Percentiles rank a stretch among this genome's conserved stretches.
Evolutionary conservation across 2,329 filamentous ascomycete genomes (phyloP).

Genomic region (Xylariaceae sp.): DNA sequence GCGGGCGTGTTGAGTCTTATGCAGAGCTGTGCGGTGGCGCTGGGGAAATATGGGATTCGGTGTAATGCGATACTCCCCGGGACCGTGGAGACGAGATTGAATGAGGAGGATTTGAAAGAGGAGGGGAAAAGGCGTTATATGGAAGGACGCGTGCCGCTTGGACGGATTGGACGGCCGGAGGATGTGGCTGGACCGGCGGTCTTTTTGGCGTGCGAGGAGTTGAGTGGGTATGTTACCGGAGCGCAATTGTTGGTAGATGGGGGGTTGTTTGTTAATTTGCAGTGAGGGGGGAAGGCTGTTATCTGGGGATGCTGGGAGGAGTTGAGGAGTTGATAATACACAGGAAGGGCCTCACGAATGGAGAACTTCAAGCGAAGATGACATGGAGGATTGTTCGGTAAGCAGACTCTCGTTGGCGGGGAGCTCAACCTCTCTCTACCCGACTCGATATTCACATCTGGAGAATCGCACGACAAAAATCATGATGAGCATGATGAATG

Average conservation of each 20-base stretch:
- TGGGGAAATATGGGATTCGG: conserved; percentile 69
- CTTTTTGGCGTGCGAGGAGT: conserved; percentile 71
- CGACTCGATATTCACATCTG: too few relatives aligned
- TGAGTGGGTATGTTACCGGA: conserved; percentile 77
- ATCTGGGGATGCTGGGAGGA: too few relatives aligned
- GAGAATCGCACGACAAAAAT: too few relatives aligned
- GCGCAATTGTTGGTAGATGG: conserved; percentile 83
- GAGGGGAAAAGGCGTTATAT: conserved; percentile 68
- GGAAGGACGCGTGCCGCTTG: conserved; percentile 75
- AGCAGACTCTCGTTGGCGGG: not conserved
- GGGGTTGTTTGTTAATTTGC: conserved; percentile 82
- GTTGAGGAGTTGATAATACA: too few relatives aligned
- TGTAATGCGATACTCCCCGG: conserved; percentile 82
- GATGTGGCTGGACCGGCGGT: conserved; percentile 81
- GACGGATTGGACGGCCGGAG: conserved; percentile 62
- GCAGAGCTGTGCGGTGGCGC: conserved; percentile 73
- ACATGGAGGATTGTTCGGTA: not conserved
- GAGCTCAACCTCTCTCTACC: too few relatives aligned
- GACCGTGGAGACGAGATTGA: conserved; percentile 77
- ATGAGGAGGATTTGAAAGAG: conserved; percentile 74
- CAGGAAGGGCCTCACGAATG: not conserved
- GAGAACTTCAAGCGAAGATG: not conserved
- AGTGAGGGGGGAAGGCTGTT: conserved; percentile 39
- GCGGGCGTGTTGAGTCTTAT: conserved; percentile 75
- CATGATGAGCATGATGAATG: not conserved